phyloP scores from a whole-genome alignment of 306 rosid species.

The Vigna reflexopilosa region DNA sequence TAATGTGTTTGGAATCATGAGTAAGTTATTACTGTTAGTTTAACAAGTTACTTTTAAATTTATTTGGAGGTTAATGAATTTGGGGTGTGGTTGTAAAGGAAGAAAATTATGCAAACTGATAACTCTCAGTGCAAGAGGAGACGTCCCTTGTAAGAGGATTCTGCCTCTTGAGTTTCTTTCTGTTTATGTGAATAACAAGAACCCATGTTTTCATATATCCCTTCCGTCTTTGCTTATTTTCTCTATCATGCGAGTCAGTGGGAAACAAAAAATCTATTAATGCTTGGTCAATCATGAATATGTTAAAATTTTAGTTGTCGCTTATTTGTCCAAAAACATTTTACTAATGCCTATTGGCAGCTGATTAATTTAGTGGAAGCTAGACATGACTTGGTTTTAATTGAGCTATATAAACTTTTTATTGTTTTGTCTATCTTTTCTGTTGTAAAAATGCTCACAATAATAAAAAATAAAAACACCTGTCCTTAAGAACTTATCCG shows the following conservation, averaged over 20 bases:
- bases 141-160: background rate
- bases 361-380: background rate
- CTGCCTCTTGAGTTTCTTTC: background rate
- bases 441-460: too few relatives aligned
- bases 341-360: background rate
- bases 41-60: background rate
- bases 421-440: background rate
- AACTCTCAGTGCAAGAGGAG: too few relatives aligned
- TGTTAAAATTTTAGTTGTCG: background rate
- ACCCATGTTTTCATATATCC: background rate
- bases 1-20: background rate
- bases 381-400: background rate
- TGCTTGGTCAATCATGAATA: background rate
- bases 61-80: conserved; percentile 1
- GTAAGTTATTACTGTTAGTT: background rate
- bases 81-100: too few relatives aligned
- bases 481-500: too few relatives aligned
- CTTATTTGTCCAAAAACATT: background rate
- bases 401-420: background rate
- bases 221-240: background rate
- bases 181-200: background rate
- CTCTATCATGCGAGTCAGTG: background rate
- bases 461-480: too few relatives aligned
- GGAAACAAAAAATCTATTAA: background rate
- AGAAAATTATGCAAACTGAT: too few relatives aligned